Conservation (phyloP, 768 basidiomycete species). For the Paxillus rubicundulus region DNA sequence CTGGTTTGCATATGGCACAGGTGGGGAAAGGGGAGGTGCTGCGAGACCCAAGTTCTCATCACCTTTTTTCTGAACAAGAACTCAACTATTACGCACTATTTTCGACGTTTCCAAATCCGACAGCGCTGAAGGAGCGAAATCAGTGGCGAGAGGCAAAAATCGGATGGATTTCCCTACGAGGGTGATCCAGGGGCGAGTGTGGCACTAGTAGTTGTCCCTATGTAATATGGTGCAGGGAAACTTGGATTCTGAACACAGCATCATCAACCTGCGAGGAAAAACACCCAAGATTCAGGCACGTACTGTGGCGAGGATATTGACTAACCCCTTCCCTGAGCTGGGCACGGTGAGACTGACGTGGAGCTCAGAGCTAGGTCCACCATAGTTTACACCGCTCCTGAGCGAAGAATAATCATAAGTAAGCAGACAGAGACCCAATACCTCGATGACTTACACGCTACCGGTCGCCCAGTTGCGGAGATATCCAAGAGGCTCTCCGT, state of each 20-base stretch:
- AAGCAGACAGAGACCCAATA: neutral
- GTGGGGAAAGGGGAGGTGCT: slow-evolving; percentile 36
- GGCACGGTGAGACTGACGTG: slow-evolving; percentile 32
- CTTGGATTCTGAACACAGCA: slow-evolving; percentile 33
- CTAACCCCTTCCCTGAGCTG: slow-evolving; percentile 21
- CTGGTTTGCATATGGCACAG: slow-evolving; percentile 19
- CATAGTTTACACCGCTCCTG: slow-evolving; percentile 38
- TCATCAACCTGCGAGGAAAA: neutral
- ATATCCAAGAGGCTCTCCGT: slow-evolving; percentile 32
- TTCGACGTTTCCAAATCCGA: slow-evolving; percentile 37
- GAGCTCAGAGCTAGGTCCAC: slow-evolving; percentile 31
- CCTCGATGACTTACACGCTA: slow-evolving; percentile 22
- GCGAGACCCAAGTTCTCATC: neutral
- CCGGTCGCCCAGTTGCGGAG: slow-evolving; percentile 32
- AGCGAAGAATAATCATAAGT: neutral
- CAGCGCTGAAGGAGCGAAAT: slow-evolving; percentile 22
- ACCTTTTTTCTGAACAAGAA: neutral
- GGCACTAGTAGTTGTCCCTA: slow-evolving; percentile 33
- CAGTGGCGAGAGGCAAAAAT: neutral
- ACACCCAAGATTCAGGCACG: slow-evolving; percentile 9
- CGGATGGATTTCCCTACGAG: slow-evolving; percentile 4
- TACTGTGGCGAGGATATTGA: slow-evolving; percentile 39
- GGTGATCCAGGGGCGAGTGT: slow-evolving; percentile 12
- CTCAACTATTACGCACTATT: slow-evolving; percentile 28
- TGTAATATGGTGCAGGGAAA: slow-evolving; percentile 37